Evolutionary conservation across 1,139 yeast genomes (phyloP), one percentile per base, ranked within the genome.

Genomic region (Hyphopichia buzzinii): DNA sequence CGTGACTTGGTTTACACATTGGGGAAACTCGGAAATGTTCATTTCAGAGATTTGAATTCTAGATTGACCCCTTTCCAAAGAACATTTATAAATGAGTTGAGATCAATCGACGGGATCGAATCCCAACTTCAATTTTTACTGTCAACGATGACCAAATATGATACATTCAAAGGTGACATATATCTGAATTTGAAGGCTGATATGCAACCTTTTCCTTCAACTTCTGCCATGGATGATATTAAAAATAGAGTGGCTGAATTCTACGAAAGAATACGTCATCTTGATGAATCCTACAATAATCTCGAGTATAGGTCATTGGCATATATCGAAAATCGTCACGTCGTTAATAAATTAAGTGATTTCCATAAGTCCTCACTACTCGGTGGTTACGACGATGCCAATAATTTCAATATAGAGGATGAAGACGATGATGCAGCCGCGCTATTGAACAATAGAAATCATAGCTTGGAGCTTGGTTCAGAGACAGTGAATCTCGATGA

Each of bases 41-140:
- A 94, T 55, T 89, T 94, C 60, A 75, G 96, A 41, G 97, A 92
- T 60, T 72, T 92, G 61, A 92, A 92, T 60, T 70, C 83, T 33
- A 78, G 77, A 49, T 77, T 86, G 37, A 83, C 84, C 40, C 72
- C 89, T 3, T 94, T 92, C 62, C 97, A 90, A 61, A 73, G 97
- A 45, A 78, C 95, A 1, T 92, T 84, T 55, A 87, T 92, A 35
- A 75, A 74, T 48, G 97, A 92, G 51, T 77, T 89, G 39, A 75
- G 96, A 45, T 69, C 75, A 5, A 57, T 66, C 29, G 75, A 69
- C 39, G 43, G 44, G 6, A 47, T 63, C 34, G 66, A 60, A 26
- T 31, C 54, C 14, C 59, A 67, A 35, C 53, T 71, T 35, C 39
- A 40, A 7, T 63, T 46, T 34, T 49, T 71, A 19, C 52, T 51